Evolutionary conservation across 768 basidiomycete genomes (phyloP).

Genomic region (Megacollybia marginata): DNA sequence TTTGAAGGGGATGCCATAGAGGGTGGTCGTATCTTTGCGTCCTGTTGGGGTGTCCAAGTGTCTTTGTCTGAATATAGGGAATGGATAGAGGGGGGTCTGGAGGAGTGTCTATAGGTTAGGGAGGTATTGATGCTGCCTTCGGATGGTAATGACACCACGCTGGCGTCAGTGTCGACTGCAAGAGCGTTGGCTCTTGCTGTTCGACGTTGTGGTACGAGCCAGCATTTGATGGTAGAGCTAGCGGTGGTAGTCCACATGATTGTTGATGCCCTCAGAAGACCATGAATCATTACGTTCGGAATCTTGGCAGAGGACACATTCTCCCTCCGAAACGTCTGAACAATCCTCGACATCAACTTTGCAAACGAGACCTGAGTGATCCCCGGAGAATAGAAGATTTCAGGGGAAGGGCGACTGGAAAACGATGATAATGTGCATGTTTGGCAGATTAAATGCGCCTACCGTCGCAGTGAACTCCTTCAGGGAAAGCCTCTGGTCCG

Average conservation of each 20-base stretch:
- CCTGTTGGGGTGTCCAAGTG: constrained; percentile 13
- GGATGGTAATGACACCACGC: not conserved
- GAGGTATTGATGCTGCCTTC: not conserved
- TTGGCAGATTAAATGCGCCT: too few relatives aligned
- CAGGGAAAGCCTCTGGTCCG: too few relatives aligned
- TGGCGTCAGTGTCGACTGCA: not conserved
- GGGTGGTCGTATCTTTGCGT: constrained; percentile 26
- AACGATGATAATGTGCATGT: too few relatives aligned
- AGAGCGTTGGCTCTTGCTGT: constrained; percentile 18
- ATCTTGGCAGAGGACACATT: constrained; percentile 79
- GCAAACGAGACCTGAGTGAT: constrained; percentile 83
- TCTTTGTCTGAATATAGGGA: constrained; percentile 31
- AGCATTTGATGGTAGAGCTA: constrained; percentile 72
- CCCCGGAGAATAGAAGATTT: constrained; percentile 93
- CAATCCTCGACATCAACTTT: constrained; percentile 83
- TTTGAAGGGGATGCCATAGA: constrained; percentile 63
- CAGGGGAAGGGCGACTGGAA: constrained; percentile 79
- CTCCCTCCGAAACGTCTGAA: constrained; percentile 77
- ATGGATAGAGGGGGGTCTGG: constrained; percentile 19
- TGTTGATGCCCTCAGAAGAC: constrained; percentile 64
- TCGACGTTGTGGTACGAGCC: constrained; percentile 59
- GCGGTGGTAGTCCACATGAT: constrained; percentile 90
- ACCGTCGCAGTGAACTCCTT: too few relatives aligned
- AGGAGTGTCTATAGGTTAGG: not conserved
- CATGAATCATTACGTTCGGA: constrained; percentile 20